These are phyloP conservation scores for Lentinula boryana DNA, from an alignment of 768 basidiomycete genomes.

Conservation along the genomic window DNA sequence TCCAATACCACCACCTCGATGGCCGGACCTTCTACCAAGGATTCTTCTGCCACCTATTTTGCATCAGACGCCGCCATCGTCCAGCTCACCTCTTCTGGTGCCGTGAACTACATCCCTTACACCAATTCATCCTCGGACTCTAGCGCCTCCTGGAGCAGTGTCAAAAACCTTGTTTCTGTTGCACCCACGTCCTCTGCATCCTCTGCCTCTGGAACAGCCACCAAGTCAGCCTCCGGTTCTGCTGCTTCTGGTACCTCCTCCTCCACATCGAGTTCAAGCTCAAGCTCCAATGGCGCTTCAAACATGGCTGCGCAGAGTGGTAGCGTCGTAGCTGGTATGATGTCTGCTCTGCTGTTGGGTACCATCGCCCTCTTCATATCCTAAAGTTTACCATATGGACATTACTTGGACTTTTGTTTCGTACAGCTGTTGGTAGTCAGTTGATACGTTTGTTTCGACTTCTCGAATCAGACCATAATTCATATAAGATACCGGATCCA, in stretches of 20 bases:
- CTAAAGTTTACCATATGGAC: not conserved
- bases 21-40: slow-evolving; percentile 54
- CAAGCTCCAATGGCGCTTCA: not conserved
- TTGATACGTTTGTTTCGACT: not conserved
- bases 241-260: not conserved
- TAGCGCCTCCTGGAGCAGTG: slow-evolving; percentile 11
- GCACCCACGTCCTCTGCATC: slow-evolving; percentile 5
- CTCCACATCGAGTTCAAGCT: not conserved
- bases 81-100: slow-evolving; percentile 59
- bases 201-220: not conserved
- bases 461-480: not conserved
- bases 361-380: not conserved
- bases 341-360: not conserved
- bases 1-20: slow-evolving; percentile 60
- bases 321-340: slow-evolving; percentile 2
- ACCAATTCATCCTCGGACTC: slow-evolving; percentile 17
- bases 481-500: not conserved
- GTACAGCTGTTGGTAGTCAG: not conserved
- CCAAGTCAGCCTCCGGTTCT: not conserved
- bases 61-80: slow-evolving; percentile 57
- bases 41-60: slow-evolving; percentile 56
- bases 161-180: slow-evolving; percentile 5
- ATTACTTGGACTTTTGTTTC: not conserved
- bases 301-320: not conserved
- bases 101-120: slow-evolving; percentile 22